Conservation (phyloP, 768 basidiomycete genomes). For the Phlebiopsis gigantea region DNA sequence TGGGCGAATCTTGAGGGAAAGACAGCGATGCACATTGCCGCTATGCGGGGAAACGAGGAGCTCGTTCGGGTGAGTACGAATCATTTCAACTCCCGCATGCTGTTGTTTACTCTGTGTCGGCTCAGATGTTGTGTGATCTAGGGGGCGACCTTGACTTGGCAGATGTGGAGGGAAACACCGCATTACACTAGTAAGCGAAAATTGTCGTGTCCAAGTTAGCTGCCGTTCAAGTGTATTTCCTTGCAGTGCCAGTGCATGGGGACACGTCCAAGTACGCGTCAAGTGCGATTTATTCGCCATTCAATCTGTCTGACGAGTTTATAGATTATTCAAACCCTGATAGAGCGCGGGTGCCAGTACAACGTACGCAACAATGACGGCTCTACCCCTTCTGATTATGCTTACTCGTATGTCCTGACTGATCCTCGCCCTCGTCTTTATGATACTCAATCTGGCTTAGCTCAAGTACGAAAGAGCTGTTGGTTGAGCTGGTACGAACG, state of each 20-base stretch:
- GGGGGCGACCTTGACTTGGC: constrained; percentile 87
- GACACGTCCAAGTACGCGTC: constrained; percentile 65
- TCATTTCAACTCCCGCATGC: background rate
- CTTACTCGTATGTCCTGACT: constrained; percentile 63
- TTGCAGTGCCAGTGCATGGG: constrained; percentile 81
- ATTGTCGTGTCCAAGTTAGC: background rate
- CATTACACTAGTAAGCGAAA: constrained; percentile 80
- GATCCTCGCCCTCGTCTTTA: background rate
- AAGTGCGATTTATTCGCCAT: background rate
- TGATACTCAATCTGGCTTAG: constrained; percentile 31
- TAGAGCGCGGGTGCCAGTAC: constrained; percentile 85
- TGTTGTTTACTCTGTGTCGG: background rate
- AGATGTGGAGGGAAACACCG: constrained; percentile 89
- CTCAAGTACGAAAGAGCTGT: constrained; percentile 66
- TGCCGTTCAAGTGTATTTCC: constrained; percentile 6
- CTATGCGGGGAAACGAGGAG: constrained; percentile 85
- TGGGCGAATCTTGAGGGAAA: constrained; percentile 91
- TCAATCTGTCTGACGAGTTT: constrained; percentile 16
- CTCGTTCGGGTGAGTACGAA: constrained; percentile 66
- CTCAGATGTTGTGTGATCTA: constrained; percentile 84
- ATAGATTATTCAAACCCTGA: constrained; percentile 78
- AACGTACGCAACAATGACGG: constrained; percentile 84
- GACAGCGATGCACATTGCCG: constrained; percentile 85
- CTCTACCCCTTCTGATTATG: constrained; percentile 90
- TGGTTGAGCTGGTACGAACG: constrained; percentile 74